These are phyloP conservation scores for Clavispora santaluciae DNA, from an alignment of 805 yeast species.

Conservation along the genomic window DNA sequence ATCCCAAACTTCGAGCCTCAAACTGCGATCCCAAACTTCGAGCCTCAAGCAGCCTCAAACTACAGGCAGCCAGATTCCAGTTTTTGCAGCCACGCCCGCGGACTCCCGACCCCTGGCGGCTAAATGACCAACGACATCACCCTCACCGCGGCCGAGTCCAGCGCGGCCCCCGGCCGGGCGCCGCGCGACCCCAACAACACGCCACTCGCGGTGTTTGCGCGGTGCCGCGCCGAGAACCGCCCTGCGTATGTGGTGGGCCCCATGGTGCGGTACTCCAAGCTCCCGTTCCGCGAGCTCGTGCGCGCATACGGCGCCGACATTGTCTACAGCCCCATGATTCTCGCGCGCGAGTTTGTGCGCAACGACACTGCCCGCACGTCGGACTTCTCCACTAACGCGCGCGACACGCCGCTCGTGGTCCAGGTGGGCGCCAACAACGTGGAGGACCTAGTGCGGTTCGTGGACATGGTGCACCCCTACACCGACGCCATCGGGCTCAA, in stretches of 20 bases:
- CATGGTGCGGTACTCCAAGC: slow-evolving; percentile 93
- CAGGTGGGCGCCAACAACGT: slow-evolving; percentile 90
- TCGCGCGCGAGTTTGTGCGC: slow-evolving; percentile 91
- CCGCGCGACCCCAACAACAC: slow-evolving; percentile 24
- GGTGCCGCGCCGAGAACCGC: slow-evolving; percentile 20
- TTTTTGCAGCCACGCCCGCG: too few relatives aligned
- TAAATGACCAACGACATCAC: too few relatives aligned
- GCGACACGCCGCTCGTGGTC: slow-evolving; percentile 70
- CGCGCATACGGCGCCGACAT: slow-evolving; percentile 73
- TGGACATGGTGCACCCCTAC: slow-evolving; percentile 83
- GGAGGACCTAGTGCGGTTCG: slow-evolving; percentile 74
- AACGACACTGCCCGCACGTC: slow-evolving; percentile 73
- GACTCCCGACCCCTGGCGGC: too few relatives aligned
- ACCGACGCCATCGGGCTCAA: slow-evolving; percentile 93
- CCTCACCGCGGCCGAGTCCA: too few relatives aligned
- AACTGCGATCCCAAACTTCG: too few relatives aligned
- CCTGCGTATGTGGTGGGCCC: slow-evolving; percentile 64
- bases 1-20: too few relatives aligned
- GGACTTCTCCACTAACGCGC: slow-evolving; percentile 76
- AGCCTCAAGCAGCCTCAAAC: too few relatives aligned
- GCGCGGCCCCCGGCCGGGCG: too few relatives aligned
- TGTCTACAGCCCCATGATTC: slow-evolving; percentile 92
- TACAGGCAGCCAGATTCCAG: too few relatives aligned
- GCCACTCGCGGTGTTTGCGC: slow-evolving; percentile 32
- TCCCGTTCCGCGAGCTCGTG: slow-evolving; percentile 79